phyloP scores from a whole-genome alignment of 805 yeast species.

The Pichia ethanolica region DNA sequence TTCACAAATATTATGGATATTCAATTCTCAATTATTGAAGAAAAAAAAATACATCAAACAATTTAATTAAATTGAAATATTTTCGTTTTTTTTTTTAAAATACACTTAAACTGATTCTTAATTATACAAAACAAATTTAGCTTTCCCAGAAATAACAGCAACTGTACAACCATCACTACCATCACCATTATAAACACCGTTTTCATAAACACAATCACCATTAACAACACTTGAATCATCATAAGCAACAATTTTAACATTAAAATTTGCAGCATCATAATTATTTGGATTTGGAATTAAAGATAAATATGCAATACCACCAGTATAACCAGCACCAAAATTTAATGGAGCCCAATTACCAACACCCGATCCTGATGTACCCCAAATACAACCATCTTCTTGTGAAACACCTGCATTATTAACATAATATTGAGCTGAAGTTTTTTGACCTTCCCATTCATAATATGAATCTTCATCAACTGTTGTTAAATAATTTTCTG shows the following conservation, averaged over 20 bases:
- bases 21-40: too few relatives aligned
- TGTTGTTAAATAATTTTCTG: slow-evolving; percentile 59
- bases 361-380: slow-evolving; percentile 62
- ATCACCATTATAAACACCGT: slow-evolving; percentile 42
- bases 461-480: slow-evolving; percentile 75
- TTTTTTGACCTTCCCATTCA: slow-evolving; percentile 70
- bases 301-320: slow-evolving; percentile 72
- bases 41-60: too few relatives aligned
- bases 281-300: slow-evolving; percentile 95
- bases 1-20: too few relatives aligned
- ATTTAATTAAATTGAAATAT: too few relatives aligned
- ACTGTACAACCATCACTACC: slow-evolving; percentile 78
- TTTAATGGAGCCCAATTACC: slow-evolving; percentile 99
- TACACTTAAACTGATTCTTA: not conserved
- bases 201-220: slow-evolving; percentile 37
- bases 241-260: slow-evolving; percentile 37
- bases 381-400: slow-evolving; percentile 95
- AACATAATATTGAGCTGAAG: slow-evolving; percentile 95
- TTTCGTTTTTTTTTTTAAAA: too few relatives aligned
- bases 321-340: slow-evolving; percentile 83
- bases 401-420: slow-evolving; percentile 90
- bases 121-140: slow-evolving; percentile 27
- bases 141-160: slow-evolving; percentile 31
- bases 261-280: slow-evolving; percentile 48
- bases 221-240: slow-evolving; percentile 30